Percentiles rank a stretch among this genome's conserved stretches.
These are phyloP conservation scores for Gyrodon lividus DNA, from an alignment of 768 basidiomycete genomes.

Conservation along the genomic window DNA sequence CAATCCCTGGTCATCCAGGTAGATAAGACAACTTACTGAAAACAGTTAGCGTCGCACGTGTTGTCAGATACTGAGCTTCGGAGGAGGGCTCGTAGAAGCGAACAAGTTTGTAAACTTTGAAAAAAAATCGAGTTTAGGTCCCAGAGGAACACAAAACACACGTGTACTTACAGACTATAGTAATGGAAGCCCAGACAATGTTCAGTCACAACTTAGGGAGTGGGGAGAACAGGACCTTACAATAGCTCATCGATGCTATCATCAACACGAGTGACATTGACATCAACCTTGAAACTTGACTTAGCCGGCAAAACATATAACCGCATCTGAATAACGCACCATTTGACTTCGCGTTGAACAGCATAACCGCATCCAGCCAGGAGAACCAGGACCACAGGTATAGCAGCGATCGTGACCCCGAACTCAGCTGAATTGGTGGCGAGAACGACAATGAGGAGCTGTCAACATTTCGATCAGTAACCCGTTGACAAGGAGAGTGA, in stretches of 20 bases:
- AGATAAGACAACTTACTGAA: conserved; percentile 57
- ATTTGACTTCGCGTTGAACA: conserved; percentile 78
- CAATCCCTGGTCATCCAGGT: not conserved
- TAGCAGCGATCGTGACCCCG: conserved; percentile 77
- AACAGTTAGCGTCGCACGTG: conserved; percentile 73
- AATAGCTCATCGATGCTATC: conserved; percentile 75
- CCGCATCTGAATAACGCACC: conserved; percentile 40
- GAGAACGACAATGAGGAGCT: conserved; percentile 84
- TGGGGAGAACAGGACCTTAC: conserved; percentile 41
- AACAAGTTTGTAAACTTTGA: conserved; percentile 79
- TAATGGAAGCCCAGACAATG: not conserved
- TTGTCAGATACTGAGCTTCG: conserved; percentile 56
- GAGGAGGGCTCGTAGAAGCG: conserved; percentile 73
- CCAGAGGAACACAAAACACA: not conserved
- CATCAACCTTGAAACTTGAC: conserved; percentile 58
- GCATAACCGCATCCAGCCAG: conserved; percentile 66
- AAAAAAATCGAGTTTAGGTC: not conserved
- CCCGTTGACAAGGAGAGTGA: not conserved
- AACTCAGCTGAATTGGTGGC: conserved; percentile 66
- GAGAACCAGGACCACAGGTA: conserved; percentile 72
- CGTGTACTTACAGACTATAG: conserved; percentile 28
- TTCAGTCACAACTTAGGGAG: conserved; percentile 3
- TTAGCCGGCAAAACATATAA: conserved; percentile 1
- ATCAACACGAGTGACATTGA: conserved; percentile 67
- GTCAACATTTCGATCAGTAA: not conserved